Conservation (phyloP, 2,329 filamentous ascomycete species). For the Paracamarosporium sp. region DNA sequence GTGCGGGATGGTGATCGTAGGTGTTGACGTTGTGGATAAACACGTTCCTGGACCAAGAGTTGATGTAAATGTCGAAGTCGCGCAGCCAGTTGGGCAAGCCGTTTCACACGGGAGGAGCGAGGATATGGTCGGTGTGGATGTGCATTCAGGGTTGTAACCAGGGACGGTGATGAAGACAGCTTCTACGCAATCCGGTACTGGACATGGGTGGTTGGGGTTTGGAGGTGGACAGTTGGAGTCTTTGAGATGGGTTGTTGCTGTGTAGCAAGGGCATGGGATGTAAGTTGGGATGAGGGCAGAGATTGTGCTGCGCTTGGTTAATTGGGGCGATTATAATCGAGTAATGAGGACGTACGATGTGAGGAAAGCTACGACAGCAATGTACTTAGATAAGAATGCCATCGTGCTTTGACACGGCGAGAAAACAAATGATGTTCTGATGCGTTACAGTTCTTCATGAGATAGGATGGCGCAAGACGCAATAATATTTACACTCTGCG, state of each 20-base stretch:
- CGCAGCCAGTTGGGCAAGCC: slow-evolving; percentile 16
- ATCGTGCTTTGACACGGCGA: too few relatives aligned
- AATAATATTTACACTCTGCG: background rate
- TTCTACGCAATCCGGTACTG: slow-evolving; percentile 10
- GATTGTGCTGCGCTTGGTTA: background rate
- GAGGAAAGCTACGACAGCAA: too few relatives aligned
- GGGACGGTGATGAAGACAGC: slow-evolving; percentile 17
- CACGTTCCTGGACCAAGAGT: slow-evolving; percentile 1
- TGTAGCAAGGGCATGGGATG: slow-evolving; percentile 22
- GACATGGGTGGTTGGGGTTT: slow-evolving; percentile 13
- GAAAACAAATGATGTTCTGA: too few relatives aligned
- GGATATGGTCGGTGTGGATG: slow-evolving; percentile 13
- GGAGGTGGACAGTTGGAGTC: slow-evolving; percentile 12
- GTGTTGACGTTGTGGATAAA: background rate
- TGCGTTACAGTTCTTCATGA: too few relatives aligned
- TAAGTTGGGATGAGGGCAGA: background rate
- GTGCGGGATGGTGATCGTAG: slow-evolving; percentile 1
- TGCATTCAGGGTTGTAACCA: slow-evolving; percentile 12
- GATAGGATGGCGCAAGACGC: too few relatives aligned
- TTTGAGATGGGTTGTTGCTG: slow-evolving; percentile 11
- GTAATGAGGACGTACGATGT: too few relatives aligned
- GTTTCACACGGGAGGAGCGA: slow-evolving; percentile 17
- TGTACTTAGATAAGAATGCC: too few relatives aligned
- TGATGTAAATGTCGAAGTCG: slow-evolving; percentile 8
- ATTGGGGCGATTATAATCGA: too few relatives aligned